Conservation (phyloP, 2,329 filamentous ascomycete genomes). For the Fusarium phyllophilum region DNA sequence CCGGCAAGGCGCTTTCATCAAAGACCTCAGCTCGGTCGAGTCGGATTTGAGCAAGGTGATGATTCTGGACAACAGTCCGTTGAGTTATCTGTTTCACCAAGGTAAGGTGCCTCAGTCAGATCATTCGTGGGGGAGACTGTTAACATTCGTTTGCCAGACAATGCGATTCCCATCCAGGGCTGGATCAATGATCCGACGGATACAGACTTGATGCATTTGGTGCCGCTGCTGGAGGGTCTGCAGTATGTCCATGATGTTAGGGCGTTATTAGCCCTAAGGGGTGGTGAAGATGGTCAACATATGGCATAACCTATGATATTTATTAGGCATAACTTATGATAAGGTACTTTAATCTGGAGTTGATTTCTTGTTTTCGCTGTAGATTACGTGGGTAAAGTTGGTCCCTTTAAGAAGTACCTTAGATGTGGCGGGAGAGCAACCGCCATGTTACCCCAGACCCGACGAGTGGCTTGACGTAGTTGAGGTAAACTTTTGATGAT, state of each 20-base stretch:
- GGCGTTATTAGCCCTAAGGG: conserved; percentile 85
- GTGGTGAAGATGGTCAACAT: conserved; percentile 80
- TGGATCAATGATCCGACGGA: conserved; percentile 99
- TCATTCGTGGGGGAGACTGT: background rate
- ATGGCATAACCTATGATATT: conserved; percentile 52
- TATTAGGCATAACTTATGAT: conserved; percentile 19
- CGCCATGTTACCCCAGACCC: background rate
- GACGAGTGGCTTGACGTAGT: background rate
- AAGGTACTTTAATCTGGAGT: conserved; percentile 20
- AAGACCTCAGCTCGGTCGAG: conserved; percentile 95
- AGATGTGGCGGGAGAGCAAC: conserved; percentile 23
- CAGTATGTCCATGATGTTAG: conserved; percentile 98
- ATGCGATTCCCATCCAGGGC: conserved; percentile 98
- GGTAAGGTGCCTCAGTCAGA: conserved; percentile 62
- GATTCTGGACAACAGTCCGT: conserved; percentile 97
- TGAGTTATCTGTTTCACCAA: conserved; percentile 99
- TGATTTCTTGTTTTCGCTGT: conserved; percentile 17
- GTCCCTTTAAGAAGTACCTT: background rate
- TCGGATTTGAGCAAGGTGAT: conserved; percentile 97
- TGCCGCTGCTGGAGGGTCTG: conserved; percentile 91
- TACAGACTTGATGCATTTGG: conserved; percentile 90
- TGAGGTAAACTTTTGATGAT: background rate
- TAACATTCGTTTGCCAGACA: conserved; percentile 70
- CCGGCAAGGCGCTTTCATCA: conserved; percentile 96
- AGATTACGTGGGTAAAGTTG: conserved; percentile 17